A percentile compares a stretch with the other conserved stretches of the same genome.
phyloP scores from a whole-genome alignment of 148 eudicot genomes.

The Polygonum aviculare region DNA sequence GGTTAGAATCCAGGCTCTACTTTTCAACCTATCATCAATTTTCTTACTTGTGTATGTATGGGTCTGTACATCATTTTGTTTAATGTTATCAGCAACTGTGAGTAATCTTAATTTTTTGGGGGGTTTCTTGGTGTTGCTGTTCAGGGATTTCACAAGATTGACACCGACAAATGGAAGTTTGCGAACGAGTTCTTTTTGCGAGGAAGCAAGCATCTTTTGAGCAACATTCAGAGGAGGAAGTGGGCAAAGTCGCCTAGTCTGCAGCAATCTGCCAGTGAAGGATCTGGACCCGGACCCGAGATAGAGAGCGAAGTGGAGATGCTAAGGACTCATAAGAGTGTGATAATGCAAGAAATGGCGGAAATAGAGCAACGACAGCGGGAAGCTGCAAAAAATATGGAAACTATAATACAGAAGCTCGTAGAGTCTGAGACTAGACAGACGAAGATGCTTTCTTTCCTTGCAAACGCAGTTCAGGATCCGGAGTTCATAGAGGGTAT shows the following conservation, averaged over 20 bases:
- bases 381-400: conserved; percentile 43
- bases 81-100: conserved; percentile 10
- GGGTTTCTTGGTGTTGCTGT: conserved; percentile 6
- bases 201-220: conserved; percentile 64
- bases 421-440: conserved; percentile 62
- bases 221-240: conserved; percentile 63
- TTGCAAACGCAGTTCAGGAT: conserved; percentile 59
- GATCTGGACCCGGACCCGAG: conserved; percentile 8
- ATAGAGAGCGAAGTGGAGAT: conserved; percentile 46
- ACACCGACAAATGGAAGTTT: conserved; percentile 78
- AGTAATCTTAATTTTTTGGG: conserved; percentile 11
- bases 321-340: conserved; percentile 45
- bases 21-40: not conserved
- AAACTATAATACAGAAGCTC: conserved; percentile 50
- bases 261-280: conserved; percentile 33
- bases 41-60: not conserved
- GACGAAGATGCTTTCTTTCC: conserved; percentile 69
- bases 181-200: conserved; percentile 58
- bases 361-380: conserved; percentile 68
- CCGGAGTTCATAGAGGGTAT: conserved; percentile 49
- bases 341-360: conserved; percentile 40
- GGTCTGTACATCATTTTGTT: not conserved
- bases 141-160: conserved; percentile 89
- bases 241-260: conserved; percentile 19
- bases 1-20: conserved; percentile 18